Percentiles rank a stretch among this genome's conserved stretches.
phyloP scores from a whole-genome alignment of 768 basidiomycete genomes.

The Boletus vinaceobasis region DNA sequence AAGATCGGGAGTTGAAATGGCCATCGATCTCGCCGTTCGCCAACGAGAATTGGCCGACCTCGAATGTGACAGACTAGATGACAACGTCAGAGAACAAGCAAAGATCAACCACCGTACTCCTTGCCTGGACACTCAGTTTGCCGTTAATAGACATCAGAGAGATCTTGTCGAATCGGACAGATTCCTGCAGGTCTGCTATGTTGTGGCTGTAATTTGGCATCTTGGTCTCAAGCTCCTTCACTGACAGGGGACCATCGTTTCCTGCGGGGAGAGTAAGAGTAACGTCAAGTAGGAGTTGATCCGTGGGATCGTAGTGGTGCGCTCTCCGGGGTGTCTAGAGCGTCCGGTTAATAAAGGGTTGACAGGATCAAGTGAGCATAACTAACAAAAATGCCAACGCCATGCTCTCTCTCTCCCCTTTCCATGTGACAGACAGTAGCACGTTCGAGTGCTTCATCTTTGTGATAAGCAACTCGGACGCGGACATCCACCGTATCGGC shows the following conservation, averaged over 20 bases:
- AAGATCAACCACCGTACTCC: background rate
- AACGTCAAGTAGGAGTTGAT: slow-evolving; percentile 33
- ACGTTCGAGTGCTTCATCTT: slow-evolving; percentile 15
- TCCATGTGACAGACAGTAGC: slow-evolving; percentile 31
- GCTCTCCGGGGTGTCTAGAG: slow-evolving; percentile 33
- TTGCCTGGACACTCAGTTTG: slow-evolving; percentile 34
- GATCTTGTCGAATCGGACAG: slow-evolving; percentile 37
- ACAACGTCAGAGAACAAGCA: background rate
- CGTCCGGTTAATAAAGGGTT: background rate
- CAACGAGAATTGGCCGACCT: slow-evolving; percentile 31
- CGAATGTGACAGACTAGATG: slow-evolving; percentile 33
- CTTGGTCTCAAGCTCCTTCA: slow-evolving; percentile 44
- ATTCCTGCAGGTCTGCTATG: slow-evolving; percentile 33
- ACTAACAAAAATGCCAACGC: slow-evolving; percentile 36
- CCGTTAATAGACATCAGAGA: slow-evolving; percentile 36
- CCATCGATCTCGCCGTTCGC: slow-evolving; percentile 48
- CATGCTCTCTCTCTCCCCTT: slow-evolving; percentile 21
- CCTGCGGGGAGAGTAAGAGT: slow-evolving; percentile 37
- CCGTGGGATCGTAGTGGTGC: background rate
- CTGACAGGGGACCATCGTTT: slow-evolving; percentile 20
- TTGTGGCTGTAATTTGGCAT: slow-evolving; percentile 38
- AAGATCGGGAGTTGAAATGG: slow-evolving; percentile 34
- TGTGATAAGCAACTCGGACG: slow-evolving; percentile 23
- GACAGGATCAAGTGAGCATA: background rate
- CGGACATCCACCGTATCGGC: slow-evolving; percentile 30